Percentiles rank a stretch among this genome's conserved stretches.
Evolutionary conservation across 179 eudicot genomes (phyloP).

Genomic region (Amaranthus tricolor): DNA sequence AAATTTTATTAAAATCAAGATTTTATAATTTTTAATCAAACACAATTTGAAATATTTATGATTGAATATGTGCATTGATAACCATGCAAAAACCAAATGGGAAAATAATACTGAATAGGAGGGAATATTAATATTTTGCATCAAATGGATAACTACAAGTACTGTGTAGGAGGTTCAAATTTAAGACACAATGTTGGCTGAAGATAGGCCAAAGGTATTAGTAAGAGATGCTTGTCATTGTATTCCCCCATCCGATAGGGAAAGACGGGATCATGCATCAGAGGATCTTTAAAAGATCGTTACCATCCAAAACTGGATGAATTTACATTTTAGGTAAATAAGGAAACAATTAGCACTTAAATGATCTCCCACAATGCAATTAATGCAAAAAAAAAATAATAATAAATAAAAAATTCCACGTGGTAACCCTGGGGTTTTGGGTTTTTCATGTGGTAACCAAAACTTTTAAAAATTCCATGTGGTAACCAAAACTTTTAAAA

Average conservation of each 20-base stretch:
- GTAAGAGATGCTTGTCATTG: neutral
- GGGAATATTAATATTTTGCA: neutral
- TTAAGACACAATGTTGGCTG: too few species aligned
- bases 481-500: too few species aligned
- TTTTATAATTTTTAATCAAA: too few species aligned
- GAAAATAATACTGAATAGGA: too few species aligned
- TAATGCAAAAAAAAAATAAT: conserved; percentile 3
- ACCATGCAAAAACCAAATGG: too few species aligned
- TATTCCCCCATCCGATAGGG: neutral
- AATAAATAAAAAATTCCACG: conserved; percentile 2
- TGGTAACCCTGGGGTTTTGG: too few species aligned
- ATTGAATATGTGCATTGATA: too few species aligned
- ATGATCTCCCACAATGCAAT: neutral
- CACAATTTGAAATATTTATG: too few species aligned
- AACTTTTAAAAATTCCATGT: too few species aligned
- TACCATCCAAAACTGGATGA: neutral
- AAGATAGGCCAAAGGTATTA: neutral
- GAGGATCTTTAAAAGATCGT: neutral
- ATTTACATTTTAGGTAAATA: neutral
- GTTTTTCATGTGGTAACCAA: too few species aligned
- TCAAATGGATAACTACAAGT: neutral
- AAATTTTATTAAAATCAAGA: too few species aligned
- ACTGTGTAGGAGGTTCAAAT: neutral
- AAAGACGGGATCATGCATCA: neutral
- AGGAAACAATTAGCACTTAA: neutral